Evolutionary conservation across 108 stramenopile genomes (phyloP), one percentile per base, ranked within the genome.

Genomic region (Skeletonema tropicum): DNA sequence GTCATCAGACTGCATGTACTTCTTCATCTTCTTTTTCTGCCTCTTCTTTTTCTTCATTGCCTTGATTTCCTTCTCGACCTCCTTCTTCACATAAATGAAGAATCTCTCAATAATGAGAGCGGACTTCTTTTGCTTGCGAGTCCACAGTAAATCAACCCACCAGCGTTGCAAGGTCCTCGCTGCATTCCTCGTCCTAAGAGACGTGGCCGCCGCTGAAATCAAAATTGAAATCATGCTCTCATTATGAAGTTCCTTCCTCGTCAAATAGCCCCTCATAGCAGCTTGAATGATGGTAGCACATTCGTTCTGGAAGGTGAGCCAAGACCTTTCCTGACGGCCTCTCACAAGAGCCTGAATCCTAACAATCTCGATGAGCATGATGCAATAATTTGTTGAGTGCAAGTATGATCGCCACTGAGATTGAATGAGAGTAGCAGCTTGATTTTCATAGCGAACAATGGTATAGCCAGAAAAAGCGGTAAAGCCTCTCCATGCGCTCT

Each of bases 281-380:
- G 93, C 80, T 70, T 94, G 93, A 26, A 94, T 90, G 45, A 92
- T 78, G 31, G 88, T 87, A 55, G 85, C 81, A 49, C 89, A 90
- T 45, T 90, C 91, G 19, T 85, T 59, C 65, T 83, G 71, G n/a
- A 91, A 77, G 35, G 68, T 55, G 39, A 61, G 77, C 64, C 60
- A 60, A 32, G 78, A 70, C 29, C 89, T 71, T 31, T 85, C 86
- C 61, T 83, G 75, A 58, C 70, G 64, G 23, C 90, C 91, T 38
- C 93, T 83, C 15, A 86, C 75, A 17, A 87, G n/a, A 12, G 91
- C 86, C 72, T 94, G 93, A 58, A 94, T 74, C 26, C 85, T 87
- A 15, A 85, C 66, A 58, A 84, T 73, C 66, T 93, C 79, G 60
- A 83, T 86, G 35, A 80, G 68, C 9, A 90, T 71, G 38, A 94